These are phyloP conservation scores for Pseudonectria buxi DNA, from an alignment of 2,329 filamentous ascomycete species.

Conservation along the genomic window DNA sequence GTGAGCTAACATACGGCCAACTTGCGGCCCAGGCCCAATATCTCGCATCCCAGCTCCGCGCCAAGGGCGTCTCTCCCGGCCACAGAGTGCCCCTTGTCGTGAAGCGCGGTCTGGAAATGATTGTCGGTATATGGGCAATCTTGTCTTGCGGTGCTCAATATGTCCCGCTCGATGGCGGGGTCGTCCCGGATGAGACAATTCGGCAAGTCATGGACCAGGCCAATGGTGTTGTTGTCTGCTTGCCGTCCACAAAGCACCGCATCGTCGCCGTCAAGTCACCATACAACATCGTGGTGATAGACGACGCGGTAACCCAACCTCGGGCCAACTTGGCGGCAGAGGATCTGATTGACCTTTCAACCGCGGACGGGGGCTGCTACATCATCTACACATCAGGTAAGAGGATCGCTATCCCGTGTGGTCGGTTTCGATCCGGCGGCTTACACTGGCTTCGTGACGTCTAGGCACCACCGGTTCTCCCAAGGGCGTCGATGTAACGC, in stretches of 20 bases:
- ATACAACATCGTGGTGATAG: constrained; percentile 22
- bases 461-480: constrained; percentile 47
- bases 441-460: constrained; percentile 12
- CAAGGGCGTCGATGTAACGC: constrained; percentile 53
- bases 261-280: constrained; percentile 20
- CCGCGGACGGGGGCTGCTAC: constrained; percentile 35
- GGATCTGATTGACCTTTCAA: constrained; percentile 26
- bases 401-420: too few relatives aligned
- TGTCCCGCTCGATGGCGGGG: constrained; percentile 50
- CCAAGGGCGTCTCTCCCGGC: constrained; percentile 33
- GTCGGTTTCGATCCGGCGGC: not conserved
- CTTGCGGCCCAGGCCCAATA: constrained; percentile 36
- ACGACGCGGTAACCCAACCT: constrained; percentile 11
- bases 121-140: constrained; percentile 49
- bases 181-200: constrained; percentile 42
- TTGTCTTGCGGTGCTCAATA: constrained; percentile 53
- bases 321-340: constrained; percentile 2
- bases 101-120: constrained; percentile 49
- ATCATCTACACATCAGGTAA: constrained; percentile 50
- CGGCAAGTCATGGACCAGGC: constrained; percentile 43
- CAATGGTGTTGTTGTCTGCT: constrained; percentile 39
- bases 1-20: constrained; percentile 37
- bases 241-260: constrained; percentile 32
- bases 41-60: constrained; percentile 33
- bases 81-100: constrained; percentile 50